These are phyloP conservation scores for Cryphonectria radicalis DNA, from an alignment of 2,329 filamentous ascomycete species.

Conservation along the genomic window DNA sequence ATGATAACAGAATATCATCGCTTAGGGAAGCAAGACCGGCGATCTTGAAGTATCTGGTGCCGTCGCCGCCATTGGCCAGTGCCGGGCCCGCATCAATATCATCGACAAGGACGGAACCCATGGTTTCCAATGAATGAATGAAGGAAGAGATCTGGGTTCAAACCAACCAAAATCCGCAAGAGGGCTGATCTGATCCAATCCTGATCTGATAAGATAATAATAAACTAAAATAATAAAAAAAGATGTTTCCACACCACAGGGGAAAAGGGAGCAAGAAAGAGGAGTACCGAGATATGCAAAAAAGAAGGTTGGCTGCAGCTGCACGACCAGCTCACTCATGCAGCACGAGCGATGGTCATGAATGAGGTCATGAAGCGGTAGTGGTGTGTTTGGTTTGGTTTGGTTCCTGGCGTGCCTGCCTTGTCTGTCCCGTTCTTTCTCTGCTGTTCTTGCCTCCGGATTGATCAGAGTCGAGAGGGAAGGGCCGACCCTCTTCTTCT, in stretches of 20 bases:
- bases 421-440: not conserved
- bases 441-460: not conserved
- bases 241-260: not conserved
- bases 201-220: not conserved
- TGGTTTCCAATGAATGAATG: not conserved
- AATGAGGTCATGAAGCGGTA: not conserved
- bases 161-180: not conserved
- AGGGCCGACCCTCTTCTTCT: no score
- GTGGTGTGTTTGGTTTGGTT: not conserved
- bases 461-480: not conserved
- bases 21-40: slow-evolving; percentile 38
- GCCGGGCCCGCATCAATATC: slow-evolving; percentile 16
- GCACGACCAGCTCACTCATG: not conserved
- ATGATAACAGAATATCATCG: slow-evolving; percentile 46
- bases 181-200: not conserved
- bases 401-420: no score
- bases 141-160: no score
- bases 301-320: not conserved
- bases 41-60: slow-evolving; percentile 37
- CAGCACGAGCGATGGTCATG: not conserved
- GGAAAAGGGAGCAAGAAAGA: not conserved
- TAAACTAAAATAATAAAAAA: not conserved
- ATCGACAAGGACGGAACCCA: slow-evolving; percentile 21
- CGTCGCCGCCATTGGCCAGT: slow-evolving; percentile 19
- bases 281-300: not conserved